Base-by-base conservation (phyloP, 495 filamentous ascomycete genomes). In the Chaetomium fimeti region DNA sequence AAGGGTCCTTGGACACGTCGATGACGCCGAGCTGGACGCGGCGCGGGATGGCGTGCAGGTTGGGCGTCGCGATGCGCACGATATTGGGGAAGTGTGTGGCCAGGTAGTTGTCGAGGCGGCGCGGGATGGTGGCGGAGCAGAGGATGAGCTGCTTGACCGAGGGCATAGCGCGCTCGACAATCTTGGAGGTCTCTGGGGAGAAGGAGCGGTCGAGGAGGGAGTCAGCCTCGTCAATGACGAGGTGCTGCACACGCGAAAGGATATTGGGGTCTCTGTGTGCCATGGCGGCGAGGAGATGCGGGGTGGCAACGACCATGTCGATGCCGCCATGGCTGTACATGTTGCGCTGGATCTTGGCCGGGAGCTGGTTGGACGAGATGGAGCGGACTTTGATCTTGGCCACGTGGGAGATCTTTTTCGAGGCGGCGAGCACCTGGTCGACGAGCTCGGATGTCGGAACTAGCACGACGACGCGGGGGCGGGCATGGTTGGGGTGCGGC, bases 401-500 rank as follows among this genome's bases (percentile, higher is more conserved):
- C 0, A 83, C 81, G 69, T 98, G 95, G 2, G 89, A 87, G 57
- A 98, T 79, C 2, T 81, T 78, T 73, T 98, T 98, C 25, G 90
- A 83, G 48, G 96, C 84, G 32, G 71, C 74, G 53, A 88, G 88
- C 27, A 98, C 90, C 75, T 98, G 94, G 8, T 84, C 79, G n/a
- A 97, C 95, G 32, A 98, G 83, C 76, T 98, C 94, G 4, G 93
- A 86, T 8, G 95, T 96, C 2, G 94, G 94, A n/a, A 98, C 85
- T 18, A 98, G 82, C 60, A 98, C 89, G 64, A 98, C 83, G 42
- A 87, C 91, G 57, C 89, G 83, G 0, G 94, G 95, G 45, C 93
- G 84, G 38, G 86, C 94, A 29, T 86, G 85, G 48, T 84, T 85
- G 4, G 89, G 84, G 74, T 90, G 85, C 42, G 86, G 87, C 52